These are phyloP conservation scores for Mycena belliarum DNA, from an alignment of 768 basidiomycete species.

Conservation along the genomic window DNA sequence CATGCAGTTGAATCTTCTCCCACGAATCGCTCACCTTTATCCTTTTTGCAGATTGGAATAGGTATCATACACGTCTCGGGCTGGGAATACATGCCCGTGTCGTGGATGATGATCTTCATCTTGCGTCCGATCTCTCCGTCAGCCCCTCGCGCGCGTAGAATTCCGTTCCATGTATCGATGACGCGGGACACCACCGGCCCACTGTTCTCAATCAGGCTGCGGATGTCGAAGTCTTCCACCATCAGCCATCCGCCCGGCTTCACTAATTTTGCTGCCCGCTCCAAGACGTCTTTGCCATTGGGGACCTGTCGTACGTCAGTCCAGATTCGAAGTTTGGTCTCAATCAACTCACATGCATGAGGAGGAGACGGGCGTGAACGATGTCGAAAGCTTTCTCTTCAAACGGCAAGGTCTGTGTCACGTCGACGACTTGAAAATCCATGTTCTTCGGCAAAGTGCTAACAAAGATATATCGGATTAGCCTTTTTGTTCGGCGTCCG, in stretches of 20 bases:
- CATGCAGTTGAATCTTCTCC: neutral
- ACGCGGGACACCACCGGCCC: neutral
- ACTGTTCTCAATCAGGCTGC: neutral
- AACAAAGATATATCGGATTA: neutral
- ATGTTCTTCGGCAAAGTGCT: neutral
- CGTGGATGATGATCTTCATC: neutral
- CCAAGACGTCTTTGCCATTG: neutral
- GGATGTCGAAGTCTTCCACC: neutral
- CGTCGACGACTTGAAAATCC: neutral
- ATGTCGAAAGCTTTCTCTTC: neutral
- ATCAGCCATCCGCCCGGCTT: conserved; percentile 10
- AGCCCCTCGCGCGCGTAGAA: neutral
- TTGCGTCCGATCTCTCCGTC: neutral
- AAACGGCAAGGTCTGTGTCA: neutral
- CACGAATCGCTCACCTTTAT: neutral
- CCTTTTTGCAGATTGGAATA: neutral
- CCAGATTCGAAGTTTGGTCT: no score
- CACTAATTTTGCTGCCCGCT: neutral
- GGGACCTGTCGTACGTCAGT: neutral
- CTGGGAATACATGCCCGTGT: neutral
- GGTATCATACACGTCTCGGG: neutral
- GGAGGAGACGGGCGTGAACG: neutral
- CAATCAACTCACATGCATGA: neutral
- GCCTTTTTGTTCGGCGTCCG: no score
- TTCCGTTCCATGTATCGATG: neutral